Base-by-base conservation (phyloP, 345 rosid species). In the Linum trigynum region DNA sequence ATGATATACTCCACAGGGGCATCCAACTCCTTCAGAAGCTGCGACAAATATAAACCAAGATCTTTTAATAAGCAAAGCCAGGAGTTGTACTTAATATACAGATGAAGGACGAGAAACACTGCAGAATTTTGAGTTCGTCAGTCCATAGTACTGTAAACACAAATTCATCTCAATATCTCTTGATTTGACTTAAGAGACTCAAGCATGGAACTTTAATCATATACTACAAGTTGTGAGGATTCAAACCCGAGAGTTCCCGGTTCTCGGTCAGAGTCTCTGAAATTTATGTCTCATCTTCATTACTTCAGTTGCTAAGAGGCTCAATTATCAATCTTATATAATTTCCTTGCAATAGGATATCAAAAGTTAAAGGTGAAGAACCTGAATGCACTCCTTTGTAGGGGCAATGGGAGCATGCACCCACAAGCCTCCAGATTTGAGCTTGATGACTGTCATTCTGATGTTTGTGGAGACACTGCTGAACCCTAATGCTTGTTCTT, bases 371-470 rank as follows among this genome's bases (percentile, higher is more conserved):
- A 11, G 5, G 48, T 39, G 7, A 16, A 53, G 69, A 72, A 90
- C 96, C 97, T 85, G 84, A 36, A 88, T 83, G 65, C 97, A 92
- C 81, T 92, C 98, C 85, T 83, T 75, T 41, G 98, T 90, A 14
- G 98, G 97, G 74, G 98, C 98, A 75, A 92, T 83, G 50, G 99
- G 97, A 9, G 99, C 99, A 78, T 94, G 99, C 66, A 94, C 88
- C 97, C 99, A 90, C 71, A 90, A 74, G n/a, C 99, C 97, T 55
- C 96, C 97, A 55, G 97, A 90, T 81, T 90, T 90, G 39, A 94
- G 88, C 72, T 88, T 94, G 85, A 94, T 90, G 62, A 85, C 90
- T 3, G 99, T 90, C 99, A 94, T 94, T 23, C 99, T 78, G 64
- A 86, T 90, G 74, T 94, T 94, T 1, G 96, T 90, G 0, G 99